Base-by-base conservation (phyloP, 192 early-diverging fungal genomes). In the Gigaspora rosea region DNA sequence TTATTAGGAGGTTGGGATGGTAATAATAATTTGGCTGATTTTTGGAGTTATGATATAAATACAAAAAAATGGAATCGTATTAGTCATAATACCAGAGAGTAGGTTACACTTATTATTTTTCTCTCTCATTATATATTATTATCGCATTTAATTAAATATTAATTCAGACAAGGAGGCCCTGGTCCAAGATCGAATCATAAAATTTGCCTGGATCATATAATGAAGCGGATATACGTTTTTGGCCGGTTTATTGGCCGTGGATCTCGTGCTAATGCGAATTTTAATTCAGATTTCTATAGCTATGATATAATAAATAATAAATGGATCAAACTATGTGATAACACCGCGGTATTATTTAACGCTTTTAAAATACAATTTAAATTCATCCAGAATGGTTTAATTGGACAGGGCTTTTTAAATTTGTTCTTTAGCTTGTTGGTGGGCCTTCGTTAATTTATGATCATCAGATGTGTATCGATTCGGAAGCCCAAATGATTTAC, bases 1-100 rank as follows among this genome's bases (percentile, higher is more conserved):
- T 80, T 99, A 47, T 92, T 95, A 81, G 97, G 96, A 20, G 97
- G 97, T 8, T 99, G 96, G 96, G 91, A 96, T 86, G 97, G 97
- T 8, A 81, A 86, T 13, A 85, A 87, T 36, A 95, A 97, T 75
- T 81, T 98, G 63, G 85, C 91, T 9, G 97, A 99, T 81, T 92
- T 99, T 77, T 99, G 97, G 97, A 83, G 81, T 56, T 94, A 87
- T 69, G 84, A 89, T 68, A 86, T 92, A 22, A 80, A 84, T 16
- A 79, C 81, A 0, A 78, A 85, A 13, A 82, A 80, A 63, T 98
- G 97, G 97, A 86, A 77, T 16, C 88, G 93, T 59, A 86, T 98
- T 32, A 92, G 91, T 80, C 56, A 80, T 46, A 92, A 96, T 78
- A 96, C 96, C 6, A 78, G 84, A 78, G 79, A 85, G 92, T 91